Evolutionary conservation across 2,329 filamentous ascomycete species (phyloP).

Genomic region (Fusarium equiseti): DNA sequence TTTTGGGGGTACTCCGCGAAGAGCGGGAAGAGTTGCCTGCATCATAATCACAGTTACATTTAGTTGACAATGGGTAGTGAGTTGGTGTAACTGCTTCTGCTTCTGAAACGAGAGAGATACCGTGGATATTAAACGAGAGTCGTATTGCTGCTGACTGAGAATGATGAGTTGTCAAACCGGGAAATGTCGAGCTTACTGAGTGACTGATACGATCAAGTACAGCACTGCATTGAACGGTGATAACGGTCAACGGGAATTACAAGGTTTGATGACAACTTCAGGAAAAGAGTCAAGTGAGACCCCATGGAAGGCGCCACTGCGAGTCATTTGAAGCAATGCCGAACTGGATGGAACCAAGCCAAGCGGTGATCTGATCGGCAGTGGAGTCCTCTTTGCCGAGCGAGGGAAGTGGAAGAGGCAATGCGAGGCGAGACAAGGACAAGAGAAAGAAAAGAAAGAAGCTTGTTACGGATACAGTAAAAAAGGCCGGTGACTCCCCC

Average conservation of each 20-base stretch:
- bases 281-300: constrained; percentile 12
- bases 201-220: not conserved
- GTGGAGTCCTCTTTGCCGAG: constrained; percentile 41
- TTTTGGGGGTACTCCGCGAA: not conserved
- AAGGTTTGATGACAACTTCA: not conserved
- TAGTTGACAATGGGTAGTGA: not conserved
- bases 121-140: constrained; percentile 2
- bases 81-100: constrained; percentile 18
- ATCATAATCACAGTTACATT: constrained; percentile 12
- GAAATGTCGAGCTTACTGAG: constrained; percentile 12
- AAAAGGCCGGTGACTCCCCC: constrained; percentile 43
- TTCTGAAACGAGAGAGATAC: not conserved
- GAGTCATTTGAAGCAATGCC: constrained; percentile 41
- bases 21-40: constrained; percentile 18
- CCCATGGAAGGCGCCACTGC: constrained; percentile 39
- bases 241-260: constrained; percentile 5
- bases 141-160: constrained; percentile 16
- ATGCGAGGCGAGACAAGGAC: not conserved
- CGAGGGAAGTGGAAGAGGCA: not conserved
- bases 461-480: constrained; percentile 7
- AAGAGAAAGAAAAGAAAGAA: constrained; percentile 1
- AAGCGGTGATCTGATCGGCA: constrained; percentile 46
- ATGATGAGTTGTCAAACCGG: constrained; percentile 26
- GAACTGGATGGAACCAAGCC: constrained; percentile 3
- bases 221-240: constrained; percentile 6